Evolutionary conservation across 1,284 basidiomycete species (phyloP).

Genomic region (Cystobasidium slooffiae): DNA sequence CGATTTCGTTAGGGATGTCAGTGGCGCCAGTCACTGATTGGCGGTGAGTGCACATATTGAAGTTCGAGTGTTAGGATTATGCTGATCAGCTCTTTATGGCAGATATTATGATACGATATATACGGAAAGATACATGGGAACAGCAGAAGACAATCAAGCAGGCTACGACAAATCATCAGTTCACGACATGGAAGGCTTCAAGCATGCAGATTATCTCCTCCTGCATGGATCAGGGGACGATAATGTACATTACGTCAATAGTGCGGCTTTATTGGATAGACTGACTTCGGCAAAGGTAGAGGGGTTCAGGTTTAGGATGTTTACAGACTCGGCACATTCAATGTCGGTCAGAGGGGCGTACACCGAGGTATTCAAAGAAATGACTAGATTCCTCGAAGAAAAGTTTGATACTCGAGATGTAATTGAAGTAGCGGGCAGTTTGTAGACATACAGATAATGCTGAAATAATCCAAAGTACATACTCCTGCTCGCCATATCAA

Average conservation of each 20-base stretch:
- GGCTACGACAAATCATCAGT: constrained; percentile 87
- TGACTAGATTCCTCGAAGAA: constrained; percentile 80
- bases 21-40: constrained; percentile 66
- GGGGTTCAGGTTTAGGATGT: constrained; percentile 89
- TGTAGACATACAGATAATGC: not conserved
- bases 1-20: constrained; percentile 82
- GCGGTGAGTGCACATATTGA: constrained; percentile 55
- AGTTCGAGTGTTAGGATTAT: constrained; percentile 61
- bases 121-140: constrained; percentile 84
- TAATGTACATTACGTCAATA: constrained; percentile 72
- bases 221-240: constrained; percentile 93
- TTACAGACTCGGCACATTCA: constrained; percentile 73
- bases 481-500: not conserved
- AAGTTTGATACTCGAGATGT: constrained; percentile 71
- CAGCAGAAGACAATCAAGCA: constrained; percentile 72
- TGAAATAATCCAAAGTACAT: not conserved
- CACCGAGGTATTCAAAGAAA: constrained; percentile 81
- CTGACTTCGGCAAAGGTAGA: constrained; percentile 76
- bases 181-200: constrained; percentile 81
- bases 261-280: constrained; percentile 87
- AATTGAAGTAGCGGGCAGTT: not conserved
- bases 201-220: constrained; percentile 75
- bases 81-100: constrained; percentile 19
- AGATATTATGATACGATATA: constrained; percentile 73
- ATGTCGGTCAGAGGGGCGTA: constrained; percentile 69